Evolutionary conservation across 1,139 yeast species (phyloP), one percentile per base, ranked within the genome.

Genomic region (Candida glucosophila): DNA sequence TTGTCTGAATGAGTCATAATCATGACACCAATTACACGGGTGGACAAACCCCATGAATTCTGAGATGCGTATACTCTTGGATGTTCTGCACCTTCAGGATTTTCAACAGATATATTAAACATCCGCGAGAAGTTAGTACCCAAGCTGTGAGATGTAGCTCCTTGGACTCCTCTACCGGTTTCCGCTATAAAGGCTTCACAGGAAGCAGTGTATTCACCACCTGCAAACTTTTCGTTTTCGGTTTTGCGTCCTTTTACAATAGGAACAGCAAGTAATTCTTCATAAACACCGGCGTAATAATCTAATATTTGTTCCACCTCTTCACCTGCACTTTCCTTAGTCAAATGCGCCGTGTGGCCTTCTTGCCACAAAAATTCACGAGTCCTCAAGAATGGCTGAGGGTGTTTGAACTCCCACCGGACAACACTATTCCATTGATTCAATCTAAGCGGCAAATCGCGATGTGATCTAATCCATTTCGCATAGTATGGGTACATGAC

Each of bases 361-460:
- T 92, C 99, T 65, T 92, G 99, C 99, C 99, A 92, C 56, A 92
- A 70, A 63, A 92, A 92, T 61, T 92, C 99, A 64, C 99, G 80
- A 10, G 98, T 92, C 72, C 99, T 82, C 51, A 92, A 66, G 61
- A 92, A 92, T 30, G 99, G 99, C 63, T 92, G 99, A 31, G 99
- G 99, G 56, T 92, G 97, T 67, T 92, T 92, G 67, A 92, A 92
- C 62, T 92, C 99, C 99, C 98, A 92, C 70, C 99, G 79, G 27
- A 92, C 98, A 28, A 92, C 97, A 13, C 97, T 88, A 65, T 92
- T 92, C 99, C 99, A 92, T 62, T 92, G 99, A 66, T 92, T 90
- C 52, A 90, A 72, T 49, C 81, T 83, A 59, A 92, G 69, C 34
- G 99, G 99, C 54, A 92, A 72, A 55, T 92, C 99, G 58, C 98